A percentile compares a stretch with the other conserved stretches of the same genome.
Conservation (phyloP, 345 rosid genomes). For the Hirschfeldia incana region DNA sequence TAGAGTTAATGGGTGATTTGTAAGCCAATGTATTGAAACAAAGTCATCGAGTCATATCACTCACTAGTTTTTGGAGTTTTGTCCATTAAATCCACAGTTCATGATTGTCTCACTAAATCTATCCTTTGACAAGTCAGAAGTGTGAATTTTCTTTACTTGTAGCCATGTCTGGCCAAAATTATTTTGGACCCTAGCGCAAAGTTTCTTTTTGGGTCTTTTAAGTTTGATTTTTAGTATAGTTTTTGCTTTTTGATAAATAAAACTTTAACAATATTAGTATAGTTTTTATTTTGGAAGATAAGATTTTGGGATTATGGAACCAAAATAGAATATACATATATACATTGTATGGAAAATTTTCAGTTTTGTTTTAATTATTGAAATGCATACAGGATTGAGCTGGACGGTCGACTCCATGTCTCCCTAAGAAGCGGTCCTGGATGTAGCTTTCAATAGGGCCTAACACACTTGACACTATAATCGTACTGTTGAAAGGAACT, state of each 20-base stretch:
- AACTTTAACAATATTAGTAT: not conserved
- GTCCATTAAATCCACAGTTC: slow-evolving; percentile 20
- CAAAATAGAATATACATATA: not conserved
- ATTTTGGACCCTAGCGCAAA: not conserved
- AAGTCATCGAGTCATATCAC: slow-evolving; percentile 16
- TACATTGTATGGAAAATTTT: not conserved
- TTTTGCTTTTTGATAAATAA: not conserved
- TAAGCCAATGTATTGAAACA: slow-evolving; percentile 26
- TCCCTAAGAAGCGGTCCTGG: not conserved
- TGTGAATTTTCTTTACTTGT: slow-evolving; percentile 6
- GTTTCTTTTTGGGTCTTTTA: not conserved
- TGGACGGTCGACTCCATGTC: not conserved
- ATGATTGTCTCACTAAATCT: not conserved
- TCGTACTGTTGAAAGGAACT: not conserved
- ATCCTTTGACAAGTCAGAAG: slow-evolving; percentile 33
- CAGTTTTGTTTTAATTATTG: not conserved
- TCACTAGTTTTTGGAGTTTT: slow-evolving; percentile 19
- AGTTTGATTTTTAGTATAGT: not conserved
- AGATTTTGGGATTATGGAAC: not conserved
- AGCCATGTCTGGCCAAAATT: not conserved
- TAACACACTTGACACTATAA: slow-evolving; percentile 6
- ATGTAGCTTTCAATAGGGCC: slow-evolving; percentile 14
- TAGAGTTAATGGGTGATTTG: not conserved
- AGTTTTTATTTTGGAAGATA: not conserved
- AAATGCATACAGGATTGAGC: not conserved